Percentiles rank a stretch among this genome's conserved stretches.
Conservation (phyloP, 352 stramenopile genomes). For the Aphanomyces stellatus region DNA sequence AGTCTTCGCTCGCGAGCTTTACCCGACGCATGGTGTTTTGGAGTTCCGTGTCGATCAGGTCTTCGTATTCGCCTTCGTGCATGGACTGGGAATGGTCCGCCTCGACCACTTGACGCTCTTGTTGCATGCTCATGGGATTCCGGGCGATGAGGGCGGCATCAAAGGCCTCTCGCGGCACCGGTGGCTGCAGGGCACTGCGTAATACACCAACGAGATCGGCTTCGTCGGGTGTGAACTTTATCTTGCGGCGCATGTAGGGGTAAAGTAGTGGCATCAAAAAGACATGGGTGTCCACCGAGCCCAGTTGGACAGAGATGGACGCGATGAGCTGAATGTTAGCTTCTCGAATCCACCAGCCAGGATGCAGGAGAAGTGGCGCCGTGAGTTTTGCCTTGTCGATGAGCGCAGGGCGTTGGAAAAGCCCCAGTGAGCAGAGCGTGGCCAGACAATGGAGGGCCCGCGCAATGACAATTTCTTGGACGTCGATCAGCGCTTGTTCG, state of each 20-base stretch:
- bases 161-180: slow-evolving; percentile 79
- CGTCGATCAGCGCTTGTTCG: slow-evolving; percentile 94
- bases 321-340: slow-evolving; percentile 81
- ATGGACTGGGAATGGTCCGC: neutral
- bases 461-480: slow-evolving; percentile 93
- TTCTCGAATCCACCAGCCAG: slow-evolving; percentile 84
- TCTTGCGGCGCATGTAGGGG: slow-evolving; percentile 82
- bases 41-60: slow-evolving; percentile 29
- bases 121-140: slow-evolving; percentile 1
- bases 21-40: neutral
- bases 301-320: slow-evolving; percentile 77
- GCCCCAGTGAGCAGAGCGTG: slow-evolving; percentile 83
- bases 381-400: slow-evolving; percentile 81
- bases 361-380: slow-evolving; percentile 76
- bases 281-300: slow-evolving; percentile 85
- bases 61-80: slow-evolving; percentile 36
- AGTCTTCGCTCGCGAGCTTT: slow-evolving; percentile 16
- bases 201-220: slow-evolving; percentile 45
- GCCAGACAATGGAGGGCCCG: slow-evolving; percentile 88
- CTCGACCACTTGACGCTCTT: neutral
- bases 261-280: slow-evolving; percentile 86
- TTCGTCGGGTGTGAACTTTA: slow-evolving; percentile 64
- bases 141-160: slow-evolving; percentile 46
- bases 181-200: slow-evolving; percentile 47
- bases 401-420: slow-evolving; percentile 80